These are phyloP conservation scores for Erodium texanum DNA, from an alignment of 441 rosid genomes.

Conservation along the genomic window DNA sequence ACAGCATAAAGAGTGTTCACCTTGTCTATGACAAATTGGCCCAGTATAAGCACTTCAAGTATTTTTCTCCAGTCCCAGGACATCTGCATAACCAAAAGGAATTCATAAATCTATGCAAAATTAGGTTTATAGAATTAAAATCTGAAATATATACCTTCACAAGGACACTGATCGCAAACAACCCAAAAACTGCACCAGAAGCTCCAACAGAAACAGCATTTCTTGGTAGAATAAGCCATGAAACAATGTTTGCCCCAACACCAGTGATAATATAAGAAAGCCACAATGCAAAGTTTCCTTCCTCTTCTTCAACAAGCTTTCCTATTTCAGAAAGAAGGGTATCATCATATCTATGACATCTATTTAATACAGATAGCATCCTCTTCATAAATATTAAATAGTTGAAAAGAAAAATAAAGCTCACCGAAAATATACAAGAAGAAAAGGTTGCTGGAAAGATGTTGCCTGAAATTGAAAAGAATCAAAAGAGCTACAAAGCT, in stretches of 20 bases:
- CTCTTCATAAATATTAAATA: background rate
- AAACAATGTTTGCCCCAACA: constrained; percentile 82
- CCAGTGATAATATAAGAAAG: constrained; percentile 70
- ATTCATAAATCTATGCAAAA: background rate
- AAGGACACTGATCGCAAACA: constrained; percentile 79
- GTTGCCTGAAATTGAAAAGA: constrained; percentile 44
- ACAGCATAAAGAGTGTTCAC: constrained; percentile 28
- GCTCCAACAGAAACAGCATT: constrained; percentile 90
- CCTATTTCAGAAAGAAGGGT: constrained; percentile 34
- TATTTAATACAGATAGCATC: constrained; percentile 14
- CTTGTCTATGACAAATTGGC: constrained; percentile 79
- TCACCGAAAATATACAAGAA: constrained; percentile 90
- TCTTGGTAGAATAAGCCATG: constrained; percentile 82
- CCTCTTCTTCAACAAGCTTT: constrained; percentile 91
- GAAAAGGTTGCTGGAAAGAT: constrained; percentile 92
- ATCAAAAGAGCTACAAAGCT: constrained; percentile 1
- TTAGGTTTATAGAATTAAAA: background rate
- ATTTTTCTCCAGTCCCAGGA: constrained; percentile 98
- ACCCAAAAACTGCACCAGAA: constrained; percentile 88
- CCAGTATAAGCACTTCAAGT: constrained; percentile 86
- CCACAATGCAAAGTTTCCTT: constrained; percentile 79
- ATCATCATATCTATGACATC: constrained; percentile 13
- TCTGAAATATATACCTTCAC: constrained; percentile 48
- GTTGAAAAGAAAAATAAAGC: constrained; percentile 19
- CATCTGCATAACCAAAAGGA: constrained; percentile 36